These are phyloP conservation scores for Heimioporus punctisporus DNA, from an alignment of 1,284 basidiomycete genomes.

Conservation along the genomic window DNA sequence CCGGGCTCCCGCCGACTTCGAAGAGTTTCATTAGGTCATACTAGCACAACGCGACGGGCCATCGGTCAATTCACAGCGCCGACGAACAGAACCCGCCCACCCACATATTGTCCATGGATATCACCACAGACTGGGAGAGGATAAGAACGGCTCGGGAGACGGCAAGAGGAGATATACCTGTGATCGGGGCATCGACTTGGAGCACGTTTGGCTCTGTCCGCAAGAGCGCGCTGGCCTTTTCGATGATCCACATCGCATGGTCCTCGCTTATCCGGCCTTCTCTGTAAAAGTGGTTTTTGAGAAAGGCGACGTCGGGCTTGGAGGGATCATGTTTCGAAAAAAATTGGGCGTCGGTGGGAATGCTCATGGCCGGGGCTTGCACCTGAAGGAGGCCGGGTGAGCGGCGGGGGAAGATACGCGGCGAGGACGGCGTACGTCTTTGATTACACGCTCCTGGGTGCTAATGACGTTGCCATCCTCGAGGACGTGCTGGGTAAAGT, in stretches of 20 bases:
- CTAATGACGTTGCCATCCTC: conserved; percentile 88
- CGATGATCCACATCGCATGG: conserved; percentile 87
- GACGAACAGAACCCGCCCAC: conserved; percentile 32
- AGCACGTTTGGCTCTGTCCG: conserved; percentile 84
- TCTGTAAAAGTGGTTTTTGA: conserved; percentile 99
- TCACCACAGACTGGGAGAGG: conserved; percentile 78
- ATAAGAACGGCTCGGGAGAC: no score
- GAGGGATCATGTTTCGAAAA: conserved; percentile 82
- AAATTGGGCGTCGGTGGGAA: conserved; percentile 95
- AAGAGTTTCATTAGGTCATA: conserved; percentile 96
- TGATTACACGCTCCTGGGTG: conserved; percentile 85
- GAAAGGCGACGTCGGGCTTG: conserved; percentile 95
- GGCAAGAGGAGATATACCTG: conserved; percentile 49
- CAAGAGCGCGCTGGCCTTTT: conserved; percentile 78
- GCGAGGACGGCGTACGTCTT: conserved; percentile 59
- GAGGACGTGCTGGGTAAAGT: conserved; percentile 89
- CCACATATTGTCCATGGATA: conserved; percentile 79
- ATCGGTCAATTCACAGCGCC: conserved; percentile 19
- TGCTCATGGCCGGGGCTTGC: conserved; percentile 93
- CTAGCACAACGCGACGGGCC: conserved; percentile 39
- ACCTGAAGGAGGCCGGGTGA: conserved; percentile 52
- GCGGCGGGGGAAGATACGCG: conserved; percentile 3
- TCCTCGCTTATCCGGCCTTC: conserved; percentile 93
- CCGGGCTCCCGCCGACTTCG: conserved; percentile 93
- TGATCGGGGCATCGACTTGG: conserved; percentile 93